Base-by-base conservation (phyloP, 2,329 filamentous ascomycete species). In the Epichloe hybrida region DNA sequence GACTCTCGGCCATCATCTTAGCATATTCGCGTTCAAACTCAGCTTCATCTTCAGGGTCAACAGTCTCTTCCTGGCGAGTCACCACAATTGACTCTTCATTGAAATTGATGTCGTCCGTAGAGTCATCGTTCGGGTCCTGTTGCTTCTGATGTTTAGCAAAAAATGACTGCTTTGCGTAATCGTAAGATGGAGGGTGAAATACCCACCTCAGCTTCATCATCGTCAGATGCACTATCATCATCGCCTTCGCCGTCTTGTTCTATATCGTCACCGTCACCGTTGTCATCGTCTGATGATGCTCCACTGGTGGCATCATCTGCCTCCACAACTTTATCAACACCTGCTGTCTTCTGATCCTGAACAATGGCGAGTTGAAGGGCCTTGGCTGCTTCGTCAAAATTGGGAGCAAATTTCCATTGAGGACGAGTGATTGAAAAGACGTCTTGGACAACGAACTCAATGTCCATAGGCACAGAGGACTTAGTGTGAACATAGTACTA, bases 1-100 rank as follows among this genome's bases (percentile, higher is more conserved):
- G 72, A 69, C 91, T 96, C 67, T 98, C 93, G 48, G 90, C 80
- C 91, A 98, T 97, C 80, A 98, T 86, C 68, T 95, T 96, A 38
- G 93, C 90, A 66, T 95, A 93, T 68, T 97, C 93, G 59, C 91
- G 87, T 63, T 98, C 94, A 64, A 98, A 98, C 41, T 98, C 93
- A 6, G 91, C 93, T 62, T 98, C 93, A 40, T 85, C 88, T 69
- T 96, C 90, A 0, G 91, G 90, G 57, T 98, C 90, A 51, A 90
- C 77, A 59, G 91, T 80, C 64, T 96, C 88, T 65, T 95, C 87
- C 61, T 91, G 84, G 53, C 90, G 83, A 43, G 88, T 94, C 46
- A 98, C 91, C 42, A 96, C 79, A 58, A 97, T 95, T 23, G 86
- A 81, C 64, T 97, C 90, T 56, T 96, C 89, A 53, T 87, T 84